Base-by-base conservation (phyloP, 2,329 filamentous ascomycete genomes). In the Biscogniauxia sp. region DNA sequence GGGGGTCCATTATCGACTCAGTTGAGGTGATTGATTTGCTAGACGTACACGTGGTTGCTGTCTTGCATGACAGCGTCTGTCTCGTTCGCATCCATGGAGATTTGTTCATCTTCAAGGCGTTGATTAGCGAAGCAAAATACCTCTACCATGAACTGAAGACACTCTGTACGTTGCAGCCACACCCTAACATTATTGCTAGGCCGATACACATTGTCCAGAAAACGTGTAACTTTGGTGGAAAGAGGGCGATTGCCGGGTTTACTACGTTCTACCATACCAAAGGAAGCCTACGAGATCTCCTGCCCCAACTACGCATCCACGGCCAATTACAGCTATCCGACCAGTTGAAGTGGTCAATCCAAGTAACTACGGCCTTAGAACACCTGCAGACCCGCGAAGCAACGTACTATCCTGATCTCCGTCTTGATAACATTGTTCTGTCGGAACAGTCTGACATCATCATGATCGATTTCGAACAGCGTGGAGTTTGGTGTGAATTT, bases 401-500 rank as follows among this genome's bases (percentile, higher is more conserved):
- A 41, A 78, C 78, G 23, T 86, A 83, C 68, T 87, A 87, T 64
- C 82, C 84, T 1, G 84, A 87, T 64, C 77, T 87, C 15, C 81
- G 84, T 15, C 78, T 87, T 4, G 84, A 87, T 70, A 87, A 87
- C 64, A 76, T 87, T 37, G 80, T 87, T 2, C 72, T 86, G 15
- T 81, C 82, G 1, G 75, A 75, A 20, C 66, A 73, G 1, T 74
- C 74, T 20, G 77, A 85, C 57, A 72, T 80, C 9, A 69, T 87
- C 67, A 82, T 88, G 78, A 78, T 87, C 4, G 85, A 88, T 63
- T 86, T 88, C 67, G 85, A 88, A 71, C 84, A 87, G 70, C 79
- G 85, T 32, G 84, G 85, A 7, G 83, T 86, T 1, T 87, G 84
- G 84, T 85, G 81, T 71, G 82, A 86, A 69, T 87, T 87, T 70